Base-by-base conservation (phyloP, 352 stramenopile species). In the Globisporangium recalcitrans region DNA sequence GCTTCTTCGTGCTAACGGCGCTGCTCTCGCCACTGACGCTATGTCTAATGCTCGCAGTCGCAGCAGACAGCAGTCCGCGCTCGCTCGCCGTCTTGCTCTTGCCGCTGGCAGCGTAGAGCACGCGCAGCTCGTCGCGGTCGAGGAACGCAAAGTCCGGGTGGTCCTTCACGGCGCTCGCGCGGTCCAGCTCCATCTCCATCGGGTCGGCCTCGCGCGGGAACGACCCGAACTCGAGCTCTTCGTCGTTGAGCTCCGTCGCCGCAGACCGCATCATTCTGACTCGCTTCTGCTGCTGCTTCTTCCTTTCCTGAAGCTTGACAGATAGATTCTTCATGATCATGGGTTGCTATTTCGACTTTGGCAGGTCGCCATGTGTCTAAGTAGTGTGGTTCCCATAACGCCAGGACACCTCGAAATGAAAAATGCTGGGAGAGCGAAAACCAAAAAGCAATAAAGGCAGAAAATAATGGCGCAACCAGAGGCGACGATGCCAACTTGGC, bases 161-260 rank as follows among this genome's bases (percentile, higher is more conserved):
- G 55, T 88, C 79, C 48, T 87, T 78, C 49, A 92, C 76, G 1
- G 69, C 71, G 29, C 70, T 77, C 24, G 72, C 63, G 13, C 26
- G 32, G 54, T 90, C 77, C n/a, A 79, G 63, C 56, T 88, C 82
- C 72, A 88, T 78, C 58, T 90, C 82, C 72, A 89, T 85, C n/a
- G 79, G 80, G 60, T 90, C 82, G 29, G 69, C 74, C 63, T 90
- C 82, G 34, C 74, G 77, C 29, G 72, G 58, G 52, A 71, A 68
- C 54, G 69, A 71, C 19, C 82, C 80, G 62, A 89, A 91, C 67
- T 91, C 82, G 58, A 77, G 69, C 47, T 91, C 79, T 52, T 89
- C 82, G 40, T 84, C 75, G 42, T 44, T 74, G 57, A 74, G 24
- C 55, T 74, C 59, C 47, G 27, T 46, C 58, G 44, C 47, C 13